A percentile compares a stretch with the other conserved stretches of the same genome.
These are phyloP conservation scores for Kluyveromyces dobzhanskii DNA, from an alignment of 805 yeast genomes.

Conservation along the genomic window DNA sequence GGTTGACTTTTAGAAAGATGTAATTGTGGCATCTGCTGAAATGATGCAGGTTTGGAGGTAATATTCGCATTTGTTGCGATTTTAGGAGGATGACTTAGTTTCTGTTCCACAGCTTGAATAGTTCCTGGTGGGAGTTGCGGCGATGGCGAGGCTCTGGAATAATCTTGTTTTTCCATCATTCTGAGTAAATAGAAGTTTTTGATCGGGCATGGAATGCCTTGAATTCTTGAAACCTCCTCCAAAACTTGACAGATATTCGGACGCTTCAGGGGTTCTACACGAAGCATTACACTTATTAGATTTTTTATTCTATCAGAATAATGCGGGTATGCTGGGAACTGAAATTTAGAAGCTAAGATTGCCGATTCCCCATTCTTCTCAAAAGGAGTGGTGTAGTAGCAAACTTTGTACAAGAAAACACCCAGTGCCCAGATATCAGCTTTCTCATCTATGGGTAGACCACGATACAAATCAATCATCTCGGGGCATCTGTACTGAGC, in stretches of 20 bases:
- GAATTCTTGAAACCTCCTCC: slow-evolving; percentile 58
- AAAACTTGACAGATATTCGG: slow-evolving; percentile 68
- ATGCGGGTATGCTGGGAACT: slow-evolving; percentile 45
- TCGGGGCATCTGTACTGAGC: slow-evolving; percentile 92
- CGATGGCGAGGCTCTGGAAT: background rate
- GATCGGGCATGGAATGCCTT: slow-evolving; percentile 39
- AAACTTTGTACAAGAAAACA: slow-evolving; percentile 77
- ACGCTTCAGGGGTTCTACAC: slow-evolving; percentile 60
- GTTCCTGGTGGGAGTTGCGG: background rate
- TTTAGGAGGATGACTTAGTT: background rate
- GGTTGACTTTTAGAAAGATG: background rate
- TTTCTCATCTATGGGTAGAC: slow-evolving; percentile 81
- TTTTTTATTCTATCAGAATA: slow-evolving; percentile 58
- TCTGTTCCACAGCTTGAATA: background rate
- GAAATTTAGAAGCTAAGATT: slow-evolving; percentile 49
- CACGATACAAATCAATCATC: slow-evolving; percentile 83
- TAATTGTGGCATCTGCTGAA: background rate
- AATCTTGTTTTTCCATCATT: slow-evolving; percentile 12
- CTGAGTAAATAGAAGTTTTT: slow-evolving; percentile 31
- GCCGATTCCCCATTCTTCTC: slow-evolving; percentile 80
- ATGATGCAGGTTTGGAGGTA: background rate
- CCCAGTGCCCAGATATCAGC: slow-evolving; percentile 97
- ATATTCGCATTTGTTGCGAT: background rate
- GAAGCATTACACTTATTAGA: slow-evolving; percentile 50
- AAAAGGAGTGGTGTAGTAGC: slow-evolving; percentile 90